A percentile compares a stretch with the other conserved stretches of the same genome.
Conservation (phyloP, 257 asterid species). For the Verbena officinalis region DNA sequence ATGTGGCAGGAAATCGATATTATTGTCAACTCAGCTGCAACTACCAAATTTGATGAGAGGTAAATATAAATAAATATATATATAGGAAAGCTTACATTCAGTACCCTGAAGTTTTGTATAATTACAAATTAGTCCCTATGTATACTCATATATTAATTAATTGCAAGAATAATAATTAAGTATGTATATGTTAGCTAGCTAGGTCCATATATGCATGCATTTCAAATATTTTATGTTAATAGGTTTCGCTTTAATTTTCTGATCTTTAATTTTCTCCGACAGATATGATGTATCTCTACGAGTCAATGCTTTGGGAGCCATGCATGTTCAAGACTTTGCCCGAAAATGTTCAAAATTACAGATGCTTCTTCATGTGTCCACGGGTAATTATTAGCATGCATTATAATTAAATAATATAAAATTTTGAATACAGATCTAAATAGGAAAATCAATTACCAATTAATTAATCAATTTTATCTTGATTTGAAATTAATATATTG, state of each 20-base stretch:
- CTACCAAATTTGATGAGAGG: constrained; percentile 54
- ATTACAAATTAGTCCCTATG: too few relatives aligned
- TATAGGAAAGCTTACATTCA: too few relatives aligned
- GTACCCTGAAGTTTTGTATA: too few relatives aligned
- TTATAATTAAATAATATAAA: background rate
- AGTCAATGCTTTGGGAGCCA: constrained; percentile 48
- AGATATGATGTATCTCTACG: constrained; percentile 60
- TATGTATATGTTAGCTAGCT: too few relatives aligned
- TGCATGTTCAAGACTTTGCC: constrained; percentile 46
- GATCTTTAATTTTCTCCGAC: background rate
- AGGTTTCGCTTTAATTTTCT: too few relatives aligned
- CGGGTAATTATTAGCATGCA: constrained; percentile 48
- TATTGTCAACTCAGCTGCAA: constrained; percentile 67
- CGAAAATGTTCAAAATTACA: constrained; percentile 43
- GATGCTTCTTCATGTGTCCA: constrained; percentile 58
- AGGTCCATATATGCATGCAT: too few relatives aligned
- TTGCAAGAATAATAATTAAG: too few relatives aligned
- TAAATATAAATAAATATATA: background rate
- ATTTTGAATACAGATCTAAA: background rate
- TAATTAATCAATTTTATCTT: background rate
- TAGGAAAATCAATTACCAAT: too few relatives aligned
- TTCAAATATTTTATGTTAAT: too few relatives aligned
- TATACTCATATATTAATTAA: too few relatives aligned
- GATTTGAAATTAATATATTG: background rate
- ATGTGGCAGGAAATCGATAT: constrained; percentile 47